Percentiles rank a stretch among this genome's conserved stretches.
Evolutionary conservation across 306 rosid species (phyloP).

Genomic region (Fragaria ananassa): DNA sequence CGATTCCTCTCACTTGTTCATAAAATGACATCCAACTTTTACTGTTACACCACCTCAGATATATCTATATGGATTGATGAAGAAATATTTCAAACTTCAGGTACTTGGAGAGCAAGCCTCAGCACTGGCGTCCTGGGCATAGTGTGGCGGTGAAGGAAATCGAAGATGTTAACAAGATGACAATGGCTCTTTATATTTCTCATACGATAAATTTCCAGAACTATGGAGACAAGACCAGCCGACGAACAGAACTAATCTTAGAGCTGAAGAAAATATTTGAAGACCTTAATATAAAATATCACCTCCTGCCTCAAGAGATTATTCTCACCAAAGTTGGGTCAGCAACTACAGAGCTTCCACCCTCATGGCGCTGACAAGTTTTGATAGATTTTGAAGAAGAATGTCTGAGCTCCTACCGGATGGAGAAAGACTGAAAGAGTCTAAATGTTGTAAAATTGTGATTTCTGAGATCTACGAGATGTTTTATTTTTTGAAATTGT

Average conservation of each 20-base stretch:
- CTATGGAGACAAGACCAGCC: slow-evolving; percentile 46
- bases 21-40: background rate
- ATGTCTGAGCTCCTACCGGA: background rate
- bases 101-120: slow-evolving; percentile 71
- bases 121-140: slow-evolving; percentile 67
- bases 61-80: background rate
- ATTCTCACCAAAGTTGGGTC: slow-evolving; percentile 41
- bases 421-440: background rate
- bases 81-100: slow-evolving; percentile 31
- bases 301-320: slow-evolving; percentile 68
- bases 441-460: background rate
- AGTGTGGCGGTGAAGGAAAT: slow-evolving; percentile 61
- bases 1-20: background rate
- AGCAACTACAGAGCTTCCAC: slow-evolving; percentile 21
- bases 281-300: slow-evolving; percentile 65
- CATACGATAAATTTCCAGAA: slow-evolving; percentile 93
- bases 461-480: background rate
- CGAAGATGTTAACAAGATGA: slow-evolving; percentile 67
- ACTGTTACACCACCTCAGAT: background rate
- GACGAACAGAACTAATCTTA: slow-evolving; percentile 70
- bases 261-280: slow-evolving; percentile 75
- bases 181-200: slow-evolving; percentile 43
- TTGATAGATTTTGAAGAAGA: background rate
- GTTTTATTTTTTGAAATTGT: background rate
- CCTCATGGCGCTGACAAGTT: slow-evolving; percentile 25